A percentile compares a stretch with the other conserved stretches of the same genome.
Conservation (phyloP, 2,329 filamentous ascomycete species). For the Sclerotinia trifoliorum region DNA sequence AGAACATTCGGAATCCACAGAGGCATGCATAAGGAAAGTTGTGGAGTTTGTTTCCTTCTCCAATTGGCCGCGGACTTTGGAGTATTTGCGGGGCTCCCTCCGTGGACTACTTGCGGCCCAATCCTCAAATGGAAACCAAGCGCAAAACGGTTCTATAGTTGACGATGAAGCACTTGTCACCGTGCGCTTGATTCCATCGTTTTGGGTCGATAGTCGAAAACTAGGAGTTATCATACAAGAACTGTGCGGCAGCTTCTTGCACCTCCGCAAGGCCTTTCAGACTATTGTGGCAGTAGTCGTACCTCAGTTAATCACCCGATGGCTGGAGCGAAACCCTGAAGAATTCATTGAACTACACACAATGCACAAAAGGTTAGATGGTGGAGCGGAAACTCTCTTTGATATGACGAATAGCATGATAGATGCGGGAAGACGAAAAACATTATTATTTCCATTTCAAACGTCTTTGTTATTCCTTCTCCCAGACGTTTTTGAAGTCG, state of each 20-base stretch:
- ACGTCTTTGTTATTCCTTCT: slow-evolving; percentile 61
- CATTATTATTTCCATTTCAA: slow-evolving; percentile 61
- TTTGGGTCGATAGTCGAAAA: slow-evolving; percentile 64
- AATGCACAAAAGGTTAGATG: slow-evolving; percentile 60
- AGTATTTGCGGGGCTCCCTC: slow-evolving; percentile 52
- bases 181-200: slow-evolving; percentile 59
- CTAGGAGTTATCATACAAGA: slow-evolving; percentile 63
- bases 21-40: slow-evolving; percentile 54
- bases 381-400: slow-evolving; percentile 64
- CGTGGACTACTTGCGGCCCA: slow-evolving; percentile 38
- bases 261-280: slow-evolving; percentile 63
- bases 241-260: slow-evolving; percentile 64
- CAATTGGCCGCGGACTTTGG: slow-evolving; percentile 60
- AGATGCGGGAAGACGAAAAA: slow-evolving; percentile 56
- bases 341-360: slow-evolving; percentile 65
- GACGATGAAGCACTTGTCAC: slow-evolving; percentile 50
- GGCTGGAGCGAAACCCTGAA: slow-evolving; percentile 63
- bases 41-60: slow-evolving; percentile 65
- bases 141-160: slow-evolving; percentile 28
- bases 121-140: slow-evolving; percentile 30
- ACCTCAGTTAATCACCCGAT: slow-evolving; percentile 62
- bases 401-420: slow-evolving; percentile 65
- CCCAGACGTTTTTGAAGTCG: slow-evolving; percentile 68
- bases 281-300: slow-evolving; percentile 61
- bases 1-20: slow-evolving; percentile 47